Base-by-base conservation (phyloP, 2,329 filamentous ascomycete genomes). In the Dactylellina sp. region DNA sequence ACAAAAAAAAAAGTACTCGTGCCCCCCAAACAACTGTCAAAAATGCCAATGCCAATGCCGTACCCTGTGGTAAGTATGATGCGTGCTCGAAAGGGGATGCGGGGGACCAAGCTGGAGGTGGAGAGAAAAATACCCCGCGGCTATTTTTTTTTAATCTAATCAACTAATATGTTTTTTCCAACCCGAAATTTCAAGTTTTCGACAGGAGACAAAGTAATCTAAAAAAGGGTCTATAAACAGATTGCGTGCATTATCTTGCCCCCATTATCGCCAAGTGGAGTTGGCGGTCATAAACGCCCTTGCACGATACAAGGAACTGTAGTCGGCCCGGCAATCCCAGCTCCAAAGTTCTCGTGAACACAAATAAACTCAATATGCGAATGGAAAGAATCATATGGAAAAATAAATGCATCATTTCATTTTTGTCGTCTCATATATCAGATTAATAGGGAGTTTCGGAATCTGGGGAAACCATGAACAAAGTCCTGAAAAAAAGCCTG, bases 391-490 rank as follows among this genome's bases (percentile, higher is more conserved):
- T 20, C 25, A 44, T 66, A 39, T 25, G 22, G 22, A 4, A 24
- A n/a, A n/a, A n/a, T 14, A 60, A 18, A 32, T 32, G 9, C 24
- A 59, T 59, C 32, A 44, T 52, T 46, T 42, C 39, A 44, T 18
- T 63, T 52, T 63, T 49, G 12, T 59, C 68, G 46, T 60, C 59
- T 53, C 52, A 64, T 72, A 65, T 72, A 72, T 72, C 60, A 64
- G 68, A 72, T 72, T 59, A 55, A 64, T 47, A 39, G 42, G 60
- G 35, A 52, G 42, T 52, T 59, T 40, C 25, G 12, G 55, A 72
- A 64, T 72, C 61, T 49, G 68, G 68, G 68, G 68, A 72, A 72
- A 39, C 68, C 68, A 47, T 64, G 68, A 59, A 50, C 49, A 32
- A 46, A 32, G 4, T 35, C 14, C 5, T 47, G 12, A 47, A 24